phyloP scores from a whole-genome alignment of 148 eudicot genomes.

The Rhododendron mucronatum region DNA sequence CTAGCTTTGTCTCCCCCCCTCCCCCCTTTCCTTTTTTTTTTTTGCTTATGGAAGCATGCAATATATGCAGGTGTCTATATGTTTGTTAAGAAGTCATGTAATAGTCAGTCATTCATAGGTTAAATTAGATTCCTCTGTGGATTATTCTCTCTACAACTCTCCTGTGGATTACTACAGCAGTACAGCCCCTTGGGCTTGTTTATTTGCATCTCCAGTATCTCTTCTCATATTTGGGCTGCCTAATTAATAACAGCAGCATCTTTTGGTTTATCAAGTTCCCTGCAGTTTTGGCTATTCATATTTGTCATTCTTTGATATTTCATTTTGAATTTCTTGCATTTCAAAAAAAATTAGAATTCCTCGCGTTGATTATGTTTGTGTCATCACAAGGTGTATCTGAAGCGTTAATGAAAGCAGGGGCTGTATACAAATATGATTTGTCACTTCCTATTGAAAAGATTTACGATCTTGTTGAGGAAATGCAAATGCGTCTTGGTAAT shows the following conservation, averaged over 20 bases:
- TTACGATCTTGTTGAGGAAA: slow-evolving; percentile 91
- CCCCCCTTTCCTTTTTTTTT: no score
- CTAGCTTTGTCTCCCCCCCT: no score
- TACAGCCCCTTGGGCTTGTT: not conserved
- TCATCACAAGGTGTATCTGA: slow-evolving; percentile 75
- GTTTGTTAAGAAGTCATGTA: no score
- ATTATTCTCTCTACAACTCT: no score
- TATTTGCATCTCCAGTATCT: not conserved
- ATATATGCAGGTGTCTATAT: no score
- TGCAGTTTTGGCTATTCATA: no score
- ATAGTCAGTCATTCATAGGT: no score
- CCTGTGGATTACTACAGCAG: no score
- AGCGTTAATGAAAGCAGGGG: slow-evolving; percentile 87
- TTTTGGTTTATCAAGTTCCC: no score
- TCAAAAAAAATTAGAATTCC: not conserved
- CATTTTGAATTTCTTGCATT: not conserved
- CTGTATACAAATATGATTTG: slow-evolving; percentile 92
- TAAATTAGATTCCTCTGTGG: no score
- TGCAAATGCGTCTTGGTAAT: slow-evolving; percentile 80
- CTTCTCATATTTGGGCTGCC: not conserved
- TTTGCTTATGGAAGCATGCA: no score
- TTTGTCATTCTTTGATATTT: not conserved
- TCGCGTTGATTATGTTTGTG: not conserved
- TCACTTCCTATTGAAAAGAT: slow-evolving; percentile 87
- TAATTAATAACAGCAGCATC: no score